phyloP scores from a whole-genome alignment of 2,329 filamentous ascomycete species.

The Pleoardoris graminearum region DNA sequence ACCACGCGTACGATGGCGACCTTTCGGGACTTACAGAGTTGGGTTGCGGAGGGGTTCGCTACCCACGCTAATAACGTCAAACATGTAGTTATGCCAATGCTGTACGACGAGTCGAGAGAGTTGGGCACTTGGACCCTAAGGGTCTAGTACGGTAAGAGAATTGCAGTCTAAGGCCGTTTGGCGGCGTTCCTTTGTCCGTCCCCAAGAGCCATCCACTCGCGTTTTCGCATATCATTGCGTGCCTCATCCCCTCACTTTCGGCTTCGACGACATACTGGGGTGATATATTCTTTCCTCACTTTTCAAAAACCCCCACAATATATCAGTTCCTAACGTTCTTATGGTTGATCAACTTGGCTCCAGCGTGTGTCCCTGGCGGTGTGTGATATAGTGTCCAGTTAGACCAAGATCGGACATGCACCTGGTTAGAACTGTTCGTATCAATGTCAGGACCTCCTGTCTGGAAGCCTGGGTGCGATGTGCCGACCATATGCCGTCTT shows the following conservation, averaged over 20 bases:
- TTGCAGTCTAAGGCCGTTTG: background rate
- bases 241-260: background rate
- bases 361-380: too few species aligned
- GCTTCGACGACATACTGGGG: too few species aligned
- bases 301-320: background rate
- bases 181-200: background rate
- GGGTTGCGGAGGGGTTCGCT: slow-evolving; percentile 1
- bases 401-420: background rate
- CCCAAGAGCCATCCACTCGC: background rate
- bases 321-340: background rate
- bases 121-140: background rate
- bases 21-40: slow-evolving; percentile 1
- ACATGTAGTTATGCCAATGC: background rate
- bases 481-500: background rate
- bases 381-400: background rate
- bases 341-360: too few species aligned
- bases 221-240: background rate
- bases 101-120: background rate
- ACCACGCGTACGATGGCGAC: slow-evolving; percentile 1
- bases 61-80: background rate
- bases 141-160: background rate
- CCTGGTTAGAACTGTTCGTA: background rate
- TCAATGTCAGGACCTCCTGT: background rate
- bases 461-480: background rate
- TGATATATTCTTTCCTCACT: background rate